Conservation (phyloP, 1,284 basidiomycete species). For the Lignosus rhinocerotis region DNA sequence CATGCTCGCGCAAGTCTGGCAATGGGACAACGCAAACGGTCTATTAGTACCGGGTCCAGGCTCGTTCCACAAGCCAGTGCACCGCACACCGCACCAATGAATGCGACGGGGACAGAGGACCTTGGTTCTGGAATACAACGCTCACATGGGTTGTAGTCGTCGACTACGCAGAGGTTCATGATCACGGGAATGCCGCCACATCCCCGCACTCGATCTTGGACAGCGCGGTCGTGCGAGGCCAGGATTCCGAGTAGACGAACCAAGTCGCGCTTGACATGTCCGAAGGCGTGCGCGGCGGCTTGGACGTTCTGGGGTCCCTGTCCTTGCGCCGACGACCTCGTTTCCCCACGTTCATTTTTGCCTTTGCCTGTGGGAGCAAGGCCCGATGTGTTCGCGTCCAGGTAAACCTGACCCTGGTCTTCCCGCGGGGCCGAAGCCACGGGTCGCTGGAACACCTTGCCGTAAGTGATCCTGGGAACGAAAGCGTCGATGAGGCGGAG, state of each 20-base stretch:
- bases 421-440: conserved; percentile 2
- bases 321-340: not conserved
- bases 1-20: conserved; percentile 86
- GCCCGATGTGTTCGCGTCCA: not conserved
- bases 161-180: conserved; percentile 84
- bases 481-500: conserved; percentile 71
- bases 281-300: conserved; percentile 42
- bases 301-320: conserved; percentile 1
- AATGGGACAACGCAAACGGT: not conserved
- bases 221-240: conserved; percentile 56
- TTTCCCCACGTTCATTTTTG: not conserved
- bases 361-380: not conserved
- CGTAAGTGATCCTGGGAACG: conserved; percentile 78
- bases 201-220: conserved; percentile 73
- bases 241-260: conserved; percentile 80
- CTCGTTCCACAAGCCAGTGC: not conserved
- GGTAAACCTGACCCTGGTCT: not conserved
- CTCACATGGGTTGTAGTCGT: conserved; percentile 89
- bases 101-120: not conserved
- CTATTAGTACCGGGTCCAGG: conserved; percentile 1
- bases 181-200: conserved; percentile 77
- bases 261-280: conserved; percentile 80
- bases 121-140: conserved; percentile 17
- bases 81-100: not conserved
- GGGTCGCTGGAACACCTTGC: conserved; percentile 47